Evolutionary conservation across 2,329 filamentous ascomycete species (phyloP), one percentile per base, ranked within the genome.

Genomic region (Trichoderma sp.): DNA sequence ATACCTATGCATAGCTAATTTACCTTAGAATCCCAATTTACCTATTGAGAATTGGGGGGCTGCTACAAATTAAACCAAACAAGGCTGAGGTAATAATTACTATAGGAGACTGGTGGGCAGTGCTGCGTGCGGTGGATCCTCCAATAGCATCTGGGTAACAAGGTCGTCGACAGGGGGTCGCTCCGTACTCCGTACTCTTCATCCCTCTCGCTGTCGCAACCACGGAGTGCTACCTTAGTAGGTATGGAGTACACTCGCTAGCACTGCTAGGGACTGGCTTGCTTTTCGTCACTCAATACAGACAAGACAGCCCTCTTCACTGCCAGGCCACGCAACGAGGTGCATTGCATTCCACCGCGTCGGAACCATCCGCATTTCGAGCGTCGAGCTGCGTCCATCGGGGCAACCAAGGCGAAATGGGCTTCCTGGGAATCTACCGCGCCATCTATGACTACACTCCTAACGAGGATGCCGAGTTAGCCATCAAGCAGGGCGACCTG

Each of bases 391-490:
- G 73, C 66, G 73, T 75, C 74, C 71, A 75, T 75, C 71, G 74
- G 72, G 72, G 68, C 69, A 70, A 74, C 71, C 72, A 73, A 72
- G 73, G 71, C 76, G 78, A 78, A 75, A 98, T 98, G 95, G 94
- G 92, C 75, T 98, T 98, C 85, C 84, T 97, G 78, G 95, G 94
- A 77, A 90, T 98, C 76, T 97, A 93, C 85, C 92, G 90, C 80
- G 95, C 95, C 78, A 79, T 97, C 78, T 98, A 97, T 86, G 94
- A 97, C 84, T 98, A 98, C 85, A 87, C 88, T 80, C 94, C 95
- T 74, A 94, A 97, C 82, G 91, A 90, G 76, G 92, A 93, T 78
- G 92, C 92, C 75, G 95, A 98, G 87, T 87, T 98, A 73, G 88
- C 91, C 74, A 92, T 98, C 77, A 85, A 84, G 70, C 95, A 98